Conservation (phyloP, 495 filamentous ascomycete species). For the Daldinia concentrica region DNA sequence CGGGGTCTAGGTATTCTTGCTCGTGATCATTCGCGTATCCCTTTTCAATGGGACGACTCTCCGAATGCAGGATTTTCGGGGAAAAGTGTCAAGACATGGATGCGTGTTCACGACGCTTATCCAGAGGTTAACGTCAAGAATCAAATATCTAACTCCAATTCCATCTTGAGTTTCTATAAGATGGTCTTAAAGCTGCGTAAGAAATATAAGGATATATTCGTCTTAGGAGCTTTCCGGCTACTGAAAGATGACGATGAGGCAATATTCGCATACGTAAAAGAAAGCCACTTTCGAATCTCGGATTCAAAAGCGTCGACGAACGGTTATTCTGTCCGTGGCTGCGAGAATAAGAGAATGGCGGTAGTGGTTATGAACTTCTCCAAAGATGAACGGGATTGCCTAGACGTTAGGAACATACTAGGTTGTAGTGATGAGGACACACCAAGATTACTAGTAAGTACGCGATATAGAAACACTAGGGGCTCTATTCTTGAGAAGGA, state of each 20-base stretch:
- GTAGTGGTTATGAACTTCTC: conserved; percentile 50
- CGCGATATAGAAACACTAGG: not conserved
- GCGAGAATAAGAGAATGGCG: conserved; percentile 23
- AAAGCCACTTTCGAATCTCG: conserved; percentile 4
- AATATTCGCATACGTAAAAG: conserved; percentile 59
- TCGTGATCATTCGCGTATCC: conserved; percentile 64
- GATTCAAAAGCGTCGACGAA: conserved; percentile 10
- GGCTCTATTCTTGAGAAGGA: not conserved
- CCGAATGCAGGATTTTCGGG: conserved; percentile 61
- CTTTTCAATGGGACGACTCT: conserved; percentile 70
- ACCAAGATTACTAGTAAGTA: conserved; percentile 22
- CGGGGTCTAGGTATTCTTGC: conserved; percentile 64
- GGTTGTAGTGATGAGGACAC: conserved; percentile 9
- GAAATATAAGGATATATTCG: conserved; percentile 53
- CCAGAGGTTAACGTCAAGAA: conserved; percentile 59
- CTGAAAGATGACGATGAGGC: conserved; percentile 50
- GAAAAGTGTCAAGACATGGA: conserved; percentile 60
- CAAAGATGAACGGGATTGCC: conserved; percentile 5
- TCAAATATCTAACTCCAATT: conserved; percentile 52
- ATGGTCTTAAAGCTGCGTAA: conserved; percentile 54
- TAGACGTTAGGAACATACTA: conserved; percentile 39
- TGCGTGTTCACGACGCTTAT: conserved; percentile 66
- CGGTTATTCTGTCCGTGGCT: not conserved
- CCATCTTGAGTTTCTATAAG: conserved; percentile 60
- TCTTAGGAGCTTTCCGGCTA: conserved; percentile 57